Base-by-base conservation (phyloP, 805 yeast species). In the Candida michaelii region DNA sequence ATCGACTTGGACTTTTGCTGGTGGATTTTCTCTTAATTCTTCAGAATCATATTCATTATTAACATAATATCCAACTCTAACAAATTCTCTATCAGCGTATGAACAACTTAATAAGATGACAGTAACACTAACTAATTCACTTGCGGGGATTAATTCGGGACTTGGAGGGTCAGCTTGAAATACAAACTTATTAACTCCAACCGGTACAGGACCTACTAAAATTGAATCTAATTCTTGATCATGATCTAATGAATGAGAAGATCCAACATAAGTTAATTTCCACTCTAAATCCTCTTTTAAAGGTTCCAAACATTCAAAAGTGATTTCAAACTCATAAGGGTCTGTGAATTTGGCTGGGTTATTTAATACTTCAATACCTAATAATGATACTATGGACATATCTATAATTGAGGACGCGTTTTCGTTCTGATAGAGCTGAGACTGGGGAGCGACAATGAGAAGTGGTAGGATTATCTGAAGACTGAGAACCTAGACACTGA, bases 201-300 rank as follows among this genome's bases (percentile, higher is more conserved):
- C 96, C 0, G 99, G 99, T 2, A 93, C 96, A 0, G 99, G 99
- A 0, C 99, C 99, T 3, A 93, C 99, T n/a, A 93, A 69, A 29
- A 93, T 82, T 1, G 97, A 89, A 59, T 93, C 99, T 42, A 93
- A 71, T 60, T 90, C 97, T 65, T 93, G 99, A 62, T 93, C 99
- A 55, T 93, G 97, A 50, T 93, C 97, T 39, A 89, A 66, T 29
- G 97, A 89, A 36, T 95, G 77, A 1, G 97, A 90, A 4, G 96
- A 87, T 1, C 99, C 99, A 30, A 93, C 99, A 54, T 93, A 93
- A 1, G 97, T 91, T 44, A 93, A 71, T 62, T 93, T 93, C 99
- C 99, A 93, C 63, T 93, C 99, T 44, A 93, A 73, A 62, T 93
- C 99, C 56, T 85, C 89, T 55, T 80, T 87, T 51, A 93, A 71